Evolutionary conservation across 345 rosid genomes (phyloP), one percentile per base, ranked within the genome.

Genomic region (Eucalyptus tenuipes): DNA sequence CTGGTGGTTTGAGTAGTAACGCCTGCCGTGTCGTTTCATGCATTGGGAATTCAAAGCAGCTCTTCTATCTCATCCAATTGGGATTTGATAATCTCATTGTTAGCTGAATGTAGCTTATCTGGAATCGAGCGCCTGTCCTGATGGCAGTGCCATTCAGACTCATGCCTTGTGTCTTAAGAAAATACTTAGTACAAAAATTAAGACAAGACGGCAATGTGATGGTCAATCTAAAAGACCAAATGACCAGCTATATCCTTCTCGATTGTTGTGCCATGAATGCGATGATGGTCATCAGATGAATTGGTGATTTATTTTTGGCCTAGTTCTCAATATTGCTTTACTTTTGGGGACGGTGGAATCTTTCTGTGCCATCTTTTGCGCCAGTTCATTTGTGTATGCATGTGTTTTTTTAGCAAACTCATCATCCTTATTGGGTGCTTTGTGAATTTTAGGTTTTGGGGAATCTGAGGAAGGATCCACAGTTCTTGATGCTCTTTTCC

Each of bases 371-470:
- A 68, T 31, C 42, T 33, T 68, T 24, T 68, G 80, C 13, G 20
- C 80, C 27, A 22, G 45, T 71, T 37, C 45, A 37, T 37, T 18
- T 71, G 82, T 71, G 27, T 71, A 37, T 71, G 82, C 82, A 71
- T 37, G 27, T 71, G 82, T 40, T 37, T 75, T 13, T 37, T 37
- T 10, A 37, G 27, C 82, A 75, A 37, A 75, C 47, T 80, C 18
- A 68, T 82, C 90, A 59, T 89, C 89, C 91, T 61, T 88, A 85
- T 80, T 85, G 85, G 89, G 52, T 86, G 55, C 49, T 87, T 15
- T 48, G 86, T 93, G 90, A 81, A 87, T 91, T 91, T 87, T 97
- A 98, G 99, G 90, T 98, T 89, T 88, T 97, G 89, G 99, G 97
- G 88, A 95, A 93, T 89, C 92, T 95, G 95, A 94, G 90, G 92